These are phyloP conservation scores for Kwoniella mangroviensis DNA, from an alignment of 768 basidiomycete species.

Conservation along the genomic window DNA sequence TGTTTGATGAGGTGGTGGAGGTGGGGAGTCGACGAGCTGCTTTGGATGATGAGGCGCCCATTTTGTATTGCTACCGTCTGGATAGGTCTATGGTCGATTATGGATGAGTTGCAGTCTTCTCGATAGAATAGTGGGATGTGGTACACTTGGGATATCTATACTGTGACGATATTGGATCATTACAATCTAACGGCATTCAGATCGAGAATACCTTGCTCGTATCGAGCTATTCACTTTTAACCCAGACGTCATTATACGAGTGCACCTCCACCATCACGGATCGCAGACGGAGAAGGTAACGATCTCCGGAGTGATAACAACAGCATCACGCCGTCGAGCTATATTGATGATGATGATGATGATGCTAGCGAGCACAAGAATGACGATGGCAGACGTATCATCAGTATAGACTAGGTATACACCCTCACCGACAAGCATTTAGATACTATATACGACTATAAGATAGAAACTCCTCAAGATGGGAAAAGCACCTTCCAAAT, in stretches of 20 bases:
- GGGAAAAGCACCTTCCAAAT: slow-evolving; percentile 17
- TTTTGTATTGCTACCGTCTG: slow-evolving; percentile 12
- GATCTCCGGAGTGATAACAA: too few species aligned
- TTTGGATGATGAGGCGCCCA: slow-evolving; percentile 54
- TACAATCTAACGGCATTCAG: slow-evolving; percentile 6
- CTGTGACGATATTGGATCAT: too few species aligned
- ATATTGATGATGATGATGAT: too few species aligned
- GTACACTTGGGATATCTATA: too few species aligned
- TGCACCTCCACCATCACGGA: slow-evolving; percentile 9
- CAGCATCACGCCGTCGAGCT: too few species aligned
- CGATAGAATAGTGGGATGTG: background rate
- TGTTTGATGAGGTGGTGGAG: slow-evolving; percentile 13
- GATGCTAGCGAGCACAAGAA: too few species aligned
- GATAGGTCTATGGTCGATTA: background rate
- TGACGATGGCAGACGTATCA: too few species aligned
- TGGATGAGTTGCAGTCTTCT: background rate
- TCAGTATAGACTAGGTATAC: too few species aligned
- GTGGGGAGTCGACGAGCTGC: slow-evolving; percentile 51
- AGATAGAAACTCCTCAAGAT: background rate
- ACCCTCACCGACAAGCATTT: too few species aligned
- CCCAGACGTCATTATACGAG: background rate
- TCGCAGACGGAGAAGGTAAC: too few species aligned
- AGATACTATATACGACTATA: too few species aligned
- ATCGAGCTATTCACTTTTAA: background rate
- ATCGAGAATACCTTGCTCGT: background rate